phyloP scores from a whole-genome alignment of 2,329 filamentous ascomycete species.

The Talaromyces sp. region DNA sequence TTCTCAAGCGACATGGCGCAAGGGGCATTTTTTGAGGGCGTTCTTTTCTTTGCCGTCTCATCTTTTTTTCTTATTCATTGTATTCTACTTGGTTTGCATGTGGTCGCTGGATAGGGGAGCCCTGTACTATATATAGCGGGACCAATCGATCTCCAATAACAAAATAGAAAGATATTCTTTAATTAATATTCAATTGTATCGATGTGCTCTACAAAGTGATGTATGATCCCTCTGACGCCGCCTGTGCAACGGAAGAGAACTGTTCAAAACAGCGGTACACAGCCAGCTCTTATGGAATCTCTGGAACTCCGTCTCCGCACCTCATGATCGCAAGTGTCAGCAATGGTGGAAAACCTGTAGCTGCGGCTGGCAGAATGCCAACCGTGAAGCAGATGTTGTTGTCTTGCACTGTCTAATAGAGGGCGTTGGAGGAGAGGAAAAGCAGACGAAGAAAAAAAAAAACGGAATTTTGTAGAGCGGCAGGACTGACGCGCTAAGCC shows the following conservation, averaged over 20 bases:
- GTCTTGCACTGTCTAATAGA: constrained; percentile 83
- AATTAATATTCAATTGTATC: background rate
- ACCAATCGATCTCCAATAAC: constrained; percentile 6
- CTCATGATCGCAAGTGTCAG: constrained; percentile 59
- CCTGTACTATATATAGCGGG: constrained; percentile 9
- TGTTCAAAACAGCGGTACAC: constrained; percentile 43
- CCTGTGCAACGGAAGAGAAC: constrained; percentile 59
- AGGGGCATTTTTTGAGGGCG: constrained; percentile 32
- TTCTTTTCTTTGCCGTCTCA: constrained; percentile 20
- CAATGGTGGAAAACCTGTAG: constrained; percentile 53
- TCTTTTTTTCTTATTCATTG: constrained; percentile 2
- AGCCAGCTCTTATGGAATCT: constrained; percentile 70
- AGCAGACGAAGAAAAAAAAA: constrained; percentile 19
- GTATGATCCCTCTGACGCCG: constrained; percentile 81
- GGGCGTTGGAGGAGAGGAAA: constrained; percentile 52
- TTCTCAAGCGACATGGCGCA: constrained; percentile 1
- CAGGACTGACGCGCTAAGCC: constrained; percentile 21
- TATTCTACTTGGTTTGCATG: constrained; percentile 11
- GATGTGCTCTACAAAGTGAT: constrained; percentile 35
- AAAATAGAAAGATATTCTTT: constrained; percentile 14
- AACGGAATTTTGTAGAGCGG: constrained; percentile 18
- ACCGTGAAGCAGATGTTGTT: constrained; percentile 52
- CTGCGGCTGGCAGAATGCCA: constrained; percentile 63
- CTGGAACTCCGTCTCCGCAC: constrained; percentile 47
- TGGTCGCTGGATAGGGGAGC: constrained; percentile 7